phyloP scores from a whole-genome alignment of 208 protist species.

The Acanthamoeba culbertsoni region DNA sequence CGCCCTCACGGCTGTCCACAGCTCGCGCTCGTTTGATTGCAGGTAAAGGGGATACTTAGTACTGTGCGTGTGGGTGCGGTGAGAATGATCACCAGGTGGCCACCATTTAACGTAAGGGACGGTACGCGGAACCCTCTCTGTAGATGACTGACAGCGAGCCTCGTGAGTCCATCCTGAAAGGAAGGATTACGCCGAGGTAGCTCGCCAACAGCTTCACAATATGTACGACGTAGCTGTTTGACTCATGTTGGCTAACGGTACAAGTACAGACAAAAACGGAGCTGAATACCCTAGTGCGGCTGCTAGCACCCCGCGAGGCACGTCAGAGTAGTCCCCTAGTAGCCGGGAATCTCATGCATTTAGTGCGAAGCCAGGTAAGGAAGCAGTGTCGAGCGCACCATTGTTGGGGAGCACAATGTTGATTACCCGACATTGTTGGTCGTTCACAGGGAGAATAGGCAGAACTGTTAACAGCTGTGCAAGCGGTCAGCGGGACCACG shows the following conservation, averaged over 20 bases:
- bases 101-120: not conserved
- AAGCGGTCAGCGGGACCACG: not conserved
- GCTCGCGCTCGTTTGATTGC: not conserved
- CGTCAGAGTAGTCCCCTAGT: not conserved
- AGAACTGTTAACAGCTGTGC: not conserved
- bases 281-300: not conserved
- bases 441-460: not conserved
- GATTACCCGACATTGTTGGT: not conserved
- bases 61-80: not conserved
- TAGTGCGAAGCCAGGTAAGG: not conserved
- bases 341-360: not conserved
- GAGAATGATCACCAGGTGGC: not conserved
- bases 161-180: not conserved
- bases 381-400: too few relatives aligned
- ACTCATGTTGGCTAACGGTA: not conserved
- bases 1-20: not conserved
- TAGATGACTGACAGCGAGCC: conserved; percentile 27
- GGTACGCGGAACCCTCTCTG: not conserved
- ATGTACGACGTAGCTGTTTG: not conserved
- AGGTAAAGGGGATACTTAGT: not conserved
- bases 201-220: not conserved
- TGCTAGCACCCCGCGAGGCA: not conserved
- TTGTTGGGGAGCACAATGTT: conserved; percentile 30
- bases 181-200: not conserved
- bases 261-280: not conserved